Base-by-base conservation (phyloP, 139 green algal species). In the Auxenochlorella pyrenoidosa region DNA sequence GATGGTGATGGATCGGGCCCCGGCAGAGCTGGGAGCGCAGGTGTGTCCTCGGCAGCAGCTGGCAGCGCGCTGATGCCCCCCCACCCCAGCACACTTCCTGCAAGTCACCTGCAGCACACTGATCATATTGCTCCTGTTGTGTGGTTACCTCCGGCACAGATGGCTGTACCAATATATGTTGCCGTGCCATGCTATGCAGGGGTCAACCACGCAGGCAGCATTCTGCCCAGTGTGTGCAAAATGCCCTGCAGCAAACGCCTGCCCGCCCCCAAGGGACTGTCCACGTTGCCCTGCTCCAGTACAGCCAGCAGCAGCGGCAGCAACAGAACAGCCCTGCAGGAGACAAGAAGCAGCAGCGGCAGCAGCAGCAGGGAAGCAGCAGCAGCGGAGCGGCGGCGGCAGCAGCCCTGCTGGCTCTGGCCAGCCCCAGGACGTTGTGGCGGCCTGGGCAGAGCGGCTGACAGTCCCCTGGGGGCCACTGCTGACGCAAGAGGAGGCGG, bases 401-500 rank as follows among this genome's bases (percentile, higher is more conserved):
- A 38, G 38, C 36, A 28, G 10, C 36, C 16, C 12, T n/a, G 10
- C n/a, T 19, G 28, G 44, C 4, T 18, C 26, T 0, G 32, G 43
- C 40, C 3, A 38, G 43, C 12, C 43, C 24, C 28, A 81, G 0
- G 3, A 38, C 10, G 70, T 71, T 24, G 6, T 82, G 76, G 79
- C 65, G 28, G 40, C 51, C 12, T 85, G 80, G 80, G 19, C n/a
- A 63, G 8, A 65, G 59, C 80, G 80, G 80, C 40, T 85, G 40
- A 26, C 38, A 43, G 63, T 85, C 38, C 80, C 80, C 30, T 85
- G 80, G 80, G 80, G 80, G 6, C 60, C 80, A 8, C 63, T 85
- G 80, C 40, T 85, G 21, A 85, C 80, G 3, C 63, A 85, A 43
- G 34, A 85, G 16, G 80, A 85, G 80, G 80, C 60, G 41, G 38